Evolutionary conservation across 2,329 filamentous ascomycete genomes (phyloP).

Genomic region (Fusarium kyushuense): DNA sequence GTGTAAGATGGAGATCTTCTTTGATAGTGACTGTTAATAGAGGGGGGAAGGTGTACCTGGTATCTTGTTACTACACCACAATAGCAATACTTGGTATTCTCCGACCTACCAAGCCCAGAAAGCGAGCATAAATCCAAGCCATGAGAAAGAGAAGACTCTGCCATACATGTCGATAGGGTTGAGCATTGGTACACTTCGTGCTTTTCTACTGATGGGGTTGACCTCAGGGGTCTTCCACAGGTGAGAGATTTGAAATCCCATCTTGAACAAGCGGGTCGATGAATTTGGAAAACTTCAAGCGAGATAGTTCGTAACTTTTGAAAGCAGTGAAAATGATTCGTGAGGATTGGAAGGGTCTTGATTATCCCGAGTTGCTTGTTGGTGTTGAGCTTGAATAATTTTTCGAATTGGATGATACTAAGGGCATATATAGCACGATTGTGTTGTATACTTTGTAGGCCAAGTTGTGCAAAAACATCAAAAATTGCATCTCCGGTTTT

Average conservation of each 20-base stretch:
- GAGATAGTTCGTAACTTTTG: not conserved
- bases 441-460: constrained; percentile 13
- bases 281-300: not conserved
- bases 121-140: constrained; percentile 86
- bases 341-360: not conserved
- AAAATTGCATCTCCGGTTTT: constrained; percentile 47
- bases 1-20: constrained; percentile 78
- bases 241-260: constrained; percentile 48
- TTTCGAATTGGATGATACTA: constrained; percentile 17
- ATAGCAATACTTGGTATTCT: not conserved
- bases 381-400: constrained; percentile 28
- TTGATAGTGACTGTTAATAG: constrained; percentile 83
- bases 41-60: constrained; percentile 84
- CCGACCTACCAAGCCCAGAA: constrained; percentile 80
- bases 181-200: constrained; percentile 80
- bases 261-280: constrained; percentile 28
- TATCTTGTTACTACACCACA: constrained; percentile 24
- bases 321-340: not conserved
- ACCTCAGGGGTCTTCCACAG: constrained; percentile 69
- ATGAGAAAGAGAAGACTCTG: constrained; percentile 90
- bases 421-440: constrained; percentile 41
- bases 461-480: not conserved
- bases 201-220: constrained; percentile 88
- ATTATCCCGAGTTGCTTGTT: constrained; percentile 27
- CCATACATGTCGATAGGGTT: constrained; percentile 85